Conservation (phyloP, 1,284 basidiomycete genomes). For the Papiliotrema laurentii region DNA sequence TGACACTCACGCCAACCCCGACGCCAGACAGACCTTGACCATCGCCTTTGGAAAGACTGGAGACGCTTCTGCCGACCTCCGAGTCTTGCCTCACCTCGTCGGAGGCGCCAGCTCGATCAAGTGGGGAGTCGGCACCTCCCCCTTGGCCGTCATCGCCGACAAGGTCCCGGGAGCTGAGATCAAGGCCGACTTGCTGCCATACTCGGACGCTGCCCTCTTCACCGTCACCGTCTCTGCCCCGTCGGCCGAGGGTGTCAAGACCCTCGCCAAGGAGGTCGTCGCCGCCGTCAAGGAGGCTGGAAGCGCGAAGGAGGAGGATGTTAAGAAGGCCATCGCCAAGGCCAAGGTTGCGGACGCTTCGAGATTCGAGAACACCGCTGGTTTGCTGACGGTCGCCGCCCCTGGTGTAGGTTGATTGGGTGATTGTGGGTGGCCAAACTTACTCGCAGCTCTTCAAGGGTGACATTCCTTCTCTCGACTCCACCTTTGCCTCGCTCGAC, state of each 20-base stretch:
- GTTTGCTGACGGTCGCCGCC: conserved; percentile 59
- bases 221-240: conserved; percentile 62
- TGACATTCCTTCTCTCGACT: conserved; percentile 54
- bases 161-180: conserved; percentile 53
- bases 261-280: conserved; percentile 58
- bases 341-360: conserved; percentile 77
- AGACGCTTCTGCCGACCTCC: conserved; percentile 60
- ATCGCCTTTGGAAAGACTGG: conserved; percentile 71
- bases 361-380: conserved; percentile 64
- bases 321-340: conserved; percentile 76
- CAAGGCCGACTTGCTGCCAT: conserved; percentile 70
- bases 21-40: conserved; percentile 63
- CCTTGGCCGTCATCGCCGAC: conserved; percentile 55
- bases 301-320: conserved; percentile 61
- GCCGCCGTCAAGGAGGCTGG: conserved; percentile 63
- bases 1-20: conserved; percentile 55
- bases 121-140: conserved; percentile 71
- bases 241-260: conserved; percentile 46
- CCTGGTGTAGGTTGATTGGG: conserved; percentile 12
- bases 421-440: background rate
- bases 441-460: conserved; percentile 58
- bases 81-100: conserved; percentile 71
- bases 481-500: conserved; percentile 59
- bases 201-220: conserved; percentile 83
- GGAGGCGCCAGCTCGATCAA: conserved; percentile 70